phyloP scores from a whole-genome alignment of 768 basidiomycete species.

The Kondoa malvinella region DNA sequence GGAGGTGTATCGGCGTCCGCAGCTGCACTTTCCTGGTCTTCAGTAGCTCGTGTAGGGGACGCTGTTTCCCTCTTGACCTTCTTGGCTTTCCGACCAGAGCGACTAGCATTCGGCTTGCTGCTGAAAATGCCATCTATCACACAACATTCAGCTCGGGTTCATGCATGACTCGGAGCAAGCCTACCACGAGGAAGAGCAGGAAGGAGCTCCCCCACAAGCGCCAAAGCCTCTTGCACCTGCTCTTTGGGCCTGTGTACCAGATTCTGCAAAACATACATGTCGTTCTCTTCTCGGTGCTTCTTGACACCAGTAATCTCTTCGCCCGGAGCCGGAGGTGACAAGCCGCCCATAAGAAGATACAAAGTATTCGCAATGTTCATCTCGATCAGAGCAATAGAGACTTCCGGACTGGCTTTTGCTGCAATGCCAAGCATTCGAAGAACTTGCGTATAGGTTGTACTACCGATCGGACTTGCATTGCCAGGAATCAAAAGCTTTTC shows the following conservation, averaged over 20 bases:
- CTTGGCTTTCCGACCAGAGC: not conserved
- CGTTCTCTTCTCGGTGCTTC: slow-evolving; percentile 44
- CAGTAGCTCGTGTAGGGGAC: slow-evolving; percentile 9
- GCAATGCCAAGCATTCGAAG: slow-evolving; percentile 74
- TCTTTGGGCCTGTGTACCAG: slow-evolving; percentile 91
- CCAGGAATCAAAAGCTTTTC: slow-evolving; percentile 22
- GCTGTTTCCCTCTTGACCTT: slow-evolving; percentile 23
- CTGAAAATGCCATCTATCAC: slow-evolving; percentile 81
- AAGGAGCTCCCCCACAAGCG: slow-evolving; percentile 73
- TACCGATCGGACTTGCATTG: slow-evolving; percentile 33
- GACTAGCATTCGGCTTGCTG: slow-evolving; percentile 32
- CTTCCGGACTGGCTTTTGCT: slow-evolving; percentile 70
- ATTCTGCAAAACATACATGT: slow-evolving; percentile 97
- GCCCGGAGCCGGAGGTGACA: slow-evolving; percentile 46
- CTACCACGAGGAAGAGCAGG: slow-evolving; percentile 82
- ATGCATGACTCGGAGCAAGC: slow-evolving; percentile 15
- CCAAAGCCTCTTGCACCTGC: slow-evolving; percentile 83
- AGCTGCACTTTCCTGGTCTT: not conserved
- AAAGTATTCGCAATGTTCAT: slow-evolving; percentile 81
- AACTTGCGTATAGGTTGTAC: slow-evolving; percentile 71
- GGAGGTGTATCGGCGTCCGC: slow-evolving; percentile 16
- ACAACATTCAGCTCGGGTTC: not conserved
- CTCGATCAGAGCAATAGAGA: slow-evolving; percentile 68
- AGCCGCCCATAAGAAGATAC: slow-evolving; percentile 89
- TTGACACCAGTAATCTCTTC: slow-evolving; percentile 22